Percentiles rank a stretch among this genome's conserved stretches.
Evolutionary conservation across 495 filamentous ascomycete genomes (phyloP).

Genomic region (Astrocystis sublimbata): DNA sequence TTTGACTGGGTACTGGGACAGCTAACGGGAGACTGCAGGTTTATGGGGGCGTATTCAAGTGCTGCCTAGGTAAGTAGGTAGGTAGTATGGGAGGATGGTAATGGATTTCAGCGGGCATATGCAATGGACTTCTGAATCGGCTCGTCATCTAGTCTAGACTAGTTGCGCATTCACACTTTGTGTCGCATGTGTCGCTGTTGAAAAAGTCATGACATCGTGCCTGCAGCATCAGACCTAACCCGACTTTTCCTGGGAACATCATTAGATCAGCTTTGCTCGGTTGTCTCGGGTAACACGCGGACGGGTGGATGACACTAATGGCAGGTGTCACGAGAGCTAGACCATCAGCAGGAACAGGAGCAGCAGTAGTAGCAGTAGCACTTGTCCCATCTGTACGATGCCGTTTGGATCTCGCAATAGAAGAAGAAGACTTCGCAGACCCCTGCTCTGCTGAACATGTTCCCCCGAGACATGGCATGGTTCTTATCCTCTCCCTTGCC

Average conservation of each 20-base stretch:
- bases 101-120: background rate
- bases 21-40: background rate
- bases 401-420: background rate
- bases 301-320: background rate
- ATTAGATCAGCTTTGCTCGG: no score
- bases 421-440: background rate
- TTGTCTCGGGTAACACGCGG: background rate
- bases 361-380: no score
- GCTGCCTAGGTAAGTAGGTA: background rate
- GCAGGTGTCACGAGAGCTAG: conserved; percentile 3
- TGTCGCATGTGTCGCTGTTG: background rate
- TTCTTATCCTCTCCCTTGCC: background rate
- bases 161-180: background rate
- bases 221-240: background rate
- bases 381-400: background rate
- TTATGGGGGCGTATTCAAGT: background rate
- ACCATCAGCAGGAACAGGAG: background rate
- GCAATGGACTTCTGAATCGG: background rate
- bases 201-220: background rate
- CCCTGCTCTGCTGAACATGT: background rate
- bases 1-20: no score
- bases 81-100: background rate
- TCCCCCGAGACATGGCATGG: background rate
- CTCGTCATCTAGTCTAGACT: background rate
- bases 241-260: no score